A percentile compares a stretch with the other conserved stretches of the same genome.
Conservation (phyloP, 176 grass and related monocot species). For the Oryza australiensis region DNA sequence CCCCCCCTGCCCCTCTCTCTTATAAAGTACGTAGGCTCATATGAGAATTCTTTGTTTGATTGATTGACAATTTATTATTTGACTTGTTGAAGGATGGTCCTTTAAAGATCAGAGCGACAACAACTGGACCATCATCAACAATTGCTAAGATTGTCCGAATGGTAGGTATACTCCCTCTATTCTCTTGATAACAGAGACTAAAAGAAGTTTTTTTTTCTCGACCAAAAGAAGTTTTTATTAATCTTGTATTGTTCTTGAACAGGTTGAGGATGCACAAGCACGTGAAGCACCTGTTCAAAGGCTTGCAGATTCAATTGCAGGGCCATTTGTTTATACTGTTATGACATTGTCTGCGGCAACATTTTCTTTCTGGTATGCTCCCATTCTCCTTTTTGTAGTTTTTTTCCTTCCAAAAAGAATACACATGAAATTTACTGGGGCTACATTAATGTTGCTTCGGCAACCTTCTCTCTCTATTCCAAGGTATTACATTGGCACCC, state of each 20-base stretch:
- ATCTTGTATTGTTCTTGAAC: slow-evolving; percentile 26
- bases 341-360: slow-evolving; percentile 83
- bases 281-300: slow-evolving; percentile 93
- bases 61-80: slow-evolving; percentile 23
- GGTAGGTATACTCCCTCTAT: slow-evolving; percentile 43
- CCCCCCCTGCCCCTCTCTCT: background rate
- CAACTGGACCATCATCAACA: slow-evolving; percentile 83
- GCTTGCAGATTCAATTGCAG: slow-evolving; percentile 94
- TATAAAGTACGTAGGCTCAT: background rate
- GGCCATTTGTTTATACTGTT: slow-evolving; percentile 94
- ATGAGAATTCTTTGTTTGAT: slow-evolving; percentile 5
- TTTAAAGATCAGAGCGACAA: slow-evolving; percentile 79
- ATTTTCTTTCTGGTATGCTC: slow-evolving; percentile 80
- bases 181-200: background rate
- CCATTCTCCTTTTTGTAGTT: slow-evolving; percentile 30
- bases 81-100: slow-evolving; percentile 75
- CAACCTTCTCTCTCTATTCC: slow-evolving; percentile 1
- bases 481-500: slow-evolving; percentile 88
- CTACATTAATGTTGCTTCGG: slow-evolving; percentile 10
- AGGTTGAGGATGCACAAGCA: slow-evolving; percentile 98
- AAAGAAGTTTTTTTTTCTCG: background rate
- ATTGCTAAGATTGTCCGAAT: slow-evolving; percentile 98
- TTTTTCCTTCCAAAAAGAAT: background rate
- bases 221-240: background rate
- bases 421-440: background rate